Evolutionary conservation across 2,329 filamentous ascomycete genomes (phyloP).

Genomic region (Amylocarpus encephaloides): DNA sequence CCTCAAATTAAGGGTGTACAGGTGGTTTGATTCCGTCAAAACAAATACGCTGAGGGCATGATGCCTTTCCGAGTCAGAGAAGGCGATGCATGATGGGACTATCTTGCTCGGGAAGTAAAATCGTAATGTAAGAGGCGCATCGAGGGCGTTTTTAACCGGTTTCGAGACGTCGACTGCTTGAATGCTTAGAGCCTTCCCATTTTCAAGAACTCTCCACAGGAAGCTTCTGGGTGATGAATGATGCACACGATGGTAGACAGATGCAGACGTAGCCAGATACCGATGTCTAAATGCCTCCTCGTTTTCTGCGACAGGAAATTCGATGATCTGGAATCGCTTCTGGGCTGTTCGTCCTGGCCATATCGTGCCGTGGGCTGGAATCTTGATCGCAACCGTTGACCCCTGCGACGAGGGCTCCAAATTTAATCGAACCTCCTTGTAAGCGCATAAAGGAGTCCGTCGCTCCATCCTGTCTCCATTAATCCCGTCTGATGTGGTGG

Average conservation of each 20-base stretch:
- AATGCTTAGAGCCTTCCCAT: constrained; percentile 73
- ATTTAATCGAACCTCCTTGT: constrained; percentile 82
- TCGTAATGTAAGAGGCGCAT: constrained; percentile 69
- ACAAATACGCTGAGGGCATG: constrained; percentile 75
- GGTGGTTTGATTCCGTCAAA: constrained; percentile 68
- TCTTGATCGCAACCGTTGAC: constrained; percentile 64
- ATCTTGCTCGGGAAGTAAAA: constrained; percentile 72
- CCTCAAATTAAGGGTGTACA: constrained; percentile 78
- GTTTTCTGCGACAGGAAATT: constrained; percentile 49
- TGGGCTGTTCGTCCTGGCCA: constrained; percentile 33
- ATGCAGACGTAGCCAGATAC: constrained; percentile 70
- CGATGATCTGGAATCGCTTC: constrained; percentile 35
- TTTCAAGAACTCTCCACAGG: constrained; percentile 82
- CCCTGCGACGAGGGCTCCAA: constrained; percentile 65
- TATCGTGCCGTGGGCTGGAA: constrained; percentile 47
- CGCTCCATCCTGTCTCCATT: constrained; percentile 66
- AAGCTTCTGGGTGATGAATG: constrained; percentile 76
- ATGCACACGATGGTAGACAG: constrained; percentile 76
- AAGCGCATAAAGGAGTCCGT: constrained; percentile 59
- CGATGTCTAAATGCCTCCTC: constrained; percentile 67
- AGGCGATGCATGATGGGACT: constrained; percentile 68
- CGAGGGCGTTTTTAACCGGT: constrained; percentile 50
- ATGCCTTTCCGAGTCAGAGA: constrained; percentile 72
- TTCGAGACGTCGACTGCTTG: constrained; percentile 76
- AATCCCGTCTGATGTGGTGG: constrained; percentile 19